phyloP scores from a whole-genome alignment of 352 stramenopile species.

The Phytophthora megakarya region DNA sequence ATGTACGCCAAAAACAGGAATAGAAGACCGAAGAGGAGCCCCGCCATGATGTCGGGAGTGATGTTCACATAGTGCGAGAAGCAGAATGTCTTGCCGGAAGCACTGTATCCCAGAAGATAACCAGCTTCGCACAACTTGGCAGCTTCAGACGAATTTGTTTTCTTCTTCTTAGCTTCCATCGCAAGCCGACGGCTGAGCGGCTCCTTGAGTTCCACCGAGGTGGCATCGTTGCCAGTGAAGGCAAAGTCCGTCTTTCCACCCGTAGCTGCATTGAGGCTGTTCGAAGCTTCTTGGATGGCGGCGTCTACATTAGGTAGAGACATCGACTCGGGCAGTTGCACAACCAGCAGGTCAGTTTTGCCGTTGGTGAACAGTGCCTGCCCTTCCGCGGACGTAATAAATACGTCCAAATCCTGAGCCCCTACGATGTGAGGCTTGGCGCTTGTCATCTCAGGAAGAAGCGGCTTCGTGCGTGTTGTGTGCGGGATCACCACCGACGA shows the following conservation, averaged over 20 bases:
- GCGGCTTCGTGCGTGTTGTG: conserved; percentile 58
- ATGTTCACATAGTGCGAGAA: conserved; percentile 87
- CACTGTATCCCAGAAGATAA: conserved; percentile 60
- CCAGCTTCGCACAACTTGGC: conserved; percentile 63
- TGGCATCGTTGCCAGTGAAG: conserved; percentile 59
- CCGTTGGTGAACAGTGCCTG: conserved; percentile 48
- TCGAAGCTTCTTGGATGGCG: conserved; percentile 48
- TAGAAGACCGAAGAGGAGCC: conserved; percentile 78
- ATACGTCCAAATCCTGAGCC: conserved; percentile 31
- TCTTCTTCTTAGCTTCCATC: conserved; percentile 28
- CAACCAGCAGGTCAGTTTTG: conserved; percentile 67
- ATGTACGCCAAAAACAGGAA: conserved; percentile 84
- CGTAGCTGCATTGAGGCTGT: conserved; percentile 40
- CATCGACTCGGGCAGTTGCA: conserved; percentile 48
- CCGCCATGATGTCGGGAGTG: conserved; percentile 77
- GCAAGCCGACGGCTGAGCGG: conserved; percentile 41
- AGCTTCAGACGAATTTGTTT: conserved; percentile 19
- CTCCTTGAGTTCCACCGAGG: conserved; percentile 31
- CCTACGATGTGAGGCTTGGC: conserved; percentile 33
- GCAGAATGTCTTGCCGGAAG: conserved; percentile 74
- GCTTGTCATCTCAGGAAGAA: conserved; percentile 36
- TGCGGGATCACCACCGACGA: conserved; percentile 79
- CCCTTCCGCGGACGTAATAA: conserved; percentile 38
- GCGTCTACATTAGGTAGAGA: conserved; percentile 46
- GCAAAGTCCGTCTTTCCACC: conserved; percentile 59